These are phyloP conservation scores for Euclidium syriacum DNA, from an alignment of 345 rosid genomes.

Conservation along the genomic window DNA sequence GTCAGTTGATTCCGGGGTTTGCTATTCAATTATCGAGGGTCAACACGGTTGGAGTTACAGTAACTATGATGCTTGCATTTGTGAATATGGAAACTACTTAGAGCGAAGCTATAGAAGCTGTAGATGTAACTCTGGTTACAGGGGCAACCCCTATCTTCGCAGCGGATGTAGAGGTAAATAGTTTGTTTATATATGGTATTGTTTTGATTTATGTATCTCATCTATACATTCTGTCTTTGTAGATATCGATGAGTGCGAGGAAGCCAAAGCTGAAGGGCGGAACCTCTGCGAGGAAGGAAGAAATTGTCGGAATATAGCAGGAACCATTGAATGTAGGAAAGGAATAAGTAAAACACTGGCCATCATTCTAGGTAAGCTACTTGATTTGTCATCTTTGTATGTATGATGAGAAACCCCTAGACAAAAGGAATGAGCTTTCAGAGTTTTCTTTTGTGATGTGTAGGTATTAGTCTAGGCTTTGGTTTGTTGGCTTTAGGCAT, in stretches of 20 bases:
- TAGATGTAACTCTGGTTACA: conserved; percentile 27
- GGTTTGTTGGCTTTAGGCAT: conserved; percentile 17
- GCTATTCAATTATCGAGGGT: background rate
- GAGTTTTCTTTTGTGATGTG: background rate
- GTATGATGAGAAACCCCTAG: too few species aligned
- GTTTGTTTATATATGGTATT: background rate
- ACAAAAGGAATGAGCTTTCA: background rate
- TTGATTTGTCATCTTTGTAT: background rate
- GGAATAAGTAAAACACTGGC: background rate
- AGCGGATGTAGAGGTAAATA: conserved; percentile 31
- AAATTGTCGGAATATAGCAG: background rate
- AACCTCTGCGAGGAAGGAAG: background rate
- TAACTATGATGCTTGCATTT: conserved; percentile 7
- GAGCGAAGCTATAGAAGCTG: conserved; percentile 21
- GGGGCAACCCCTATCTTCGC: conserved; percentile 35
- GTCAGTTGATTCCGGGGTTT: background rate
- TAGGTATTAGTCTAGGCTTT: conserved; percentile 13
- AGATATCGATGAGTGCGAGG: conserved; percentile 19
- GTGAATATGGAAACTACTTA: conserved; percentile 14
- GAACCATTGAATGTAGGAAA: background rate
- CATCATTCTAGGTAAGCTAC: conserved; percentile 3
- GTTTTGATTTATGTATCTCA: background rate
- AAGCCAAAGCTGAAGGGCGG: background rate
- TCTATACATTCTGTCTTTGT: background rate
- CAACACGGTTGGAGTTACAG: background rate